Percentiles rank a stretch among this genome's conserved stretches.
These are phyloP conservation scores for Apiotrichum akiyoshidainum DNA, from an alignment of 1,284 basidiomycete species.

Conservation along the genomic window DNA sequence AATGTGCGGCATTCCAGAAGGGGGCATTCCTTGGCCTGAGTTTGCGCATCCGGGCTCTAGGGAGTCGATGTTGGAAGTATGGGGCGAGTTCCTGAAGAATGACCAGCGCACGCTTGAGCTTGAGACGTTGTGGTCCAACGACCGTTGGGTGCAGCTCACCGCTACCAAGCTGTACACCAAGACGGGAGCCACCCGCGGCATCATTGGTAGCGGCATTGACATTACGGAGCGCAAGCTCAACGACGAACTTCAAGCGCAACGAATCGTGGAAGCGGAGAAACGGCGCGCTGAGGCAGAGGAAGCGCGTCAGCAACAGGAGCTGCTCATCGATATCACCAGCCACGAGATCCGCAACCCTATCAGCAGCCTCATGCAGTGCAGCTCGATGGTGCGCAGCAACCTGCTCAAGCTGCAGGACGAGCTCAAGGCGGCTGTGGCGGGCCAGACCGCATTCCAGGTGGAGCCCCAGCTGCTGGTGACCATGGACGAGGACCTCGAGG, in stretches of 20 bases:
- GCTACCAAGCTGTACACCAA: slow-evolving; percentile 10
- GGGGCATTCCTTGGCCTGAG: too few relatives aligned
- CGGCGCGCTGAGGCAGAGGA: slow-evolving; percentile 42
- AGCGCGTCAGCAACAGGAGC: slow-evolving; percentile 42
- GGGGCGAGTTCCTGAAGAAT: too few relatives aligned
- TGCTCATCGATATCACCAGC: slow-evolving; percentile 47
- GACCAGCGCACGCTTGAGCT: too few relatives aligned
- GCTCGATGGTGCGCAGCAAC: slow-evolving; percentile 43
- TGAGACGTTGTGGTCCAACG: too few relatives aligned
- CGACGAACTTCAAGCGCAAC: slow-evolving; percentile 36
- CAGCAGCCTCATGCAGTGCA: slow-evolving; percentile 30
- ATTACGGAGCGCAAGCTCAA: slow-evolving; percentile 42
- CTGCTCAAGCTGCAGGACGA: slow-evolving; percentile 36
- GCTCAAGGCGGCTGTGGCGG: slow-evolving; percentile 15
- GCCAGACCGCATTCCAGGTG: background rate
- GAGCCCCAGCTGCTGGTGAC: slow-evolving; percentile 26
- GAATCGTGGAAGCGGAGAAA: slow-evolving; percentile 39
- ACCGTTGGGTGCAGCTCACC: slow-evolving; percentile 1
- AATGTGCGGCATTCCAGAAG: slow-evolving; percentile 12
- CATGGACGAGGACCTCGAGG: slow-evolving; percentile 42
- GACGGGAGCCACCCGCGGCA: slow-evolving; percentile 16
- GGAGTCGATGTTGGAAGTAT: too few relatives aligned
- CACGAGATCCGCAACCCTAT: slow-evolving; percentile 42
- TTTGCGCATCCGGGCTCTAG: too few relatives aligned
- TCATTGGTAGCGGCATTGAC: slow-evolving; percentile 22